phyloP scores from a whole-genome alignment of 2,329 filamentous ascomycete species.

The Fusarium sp. region DNA sequence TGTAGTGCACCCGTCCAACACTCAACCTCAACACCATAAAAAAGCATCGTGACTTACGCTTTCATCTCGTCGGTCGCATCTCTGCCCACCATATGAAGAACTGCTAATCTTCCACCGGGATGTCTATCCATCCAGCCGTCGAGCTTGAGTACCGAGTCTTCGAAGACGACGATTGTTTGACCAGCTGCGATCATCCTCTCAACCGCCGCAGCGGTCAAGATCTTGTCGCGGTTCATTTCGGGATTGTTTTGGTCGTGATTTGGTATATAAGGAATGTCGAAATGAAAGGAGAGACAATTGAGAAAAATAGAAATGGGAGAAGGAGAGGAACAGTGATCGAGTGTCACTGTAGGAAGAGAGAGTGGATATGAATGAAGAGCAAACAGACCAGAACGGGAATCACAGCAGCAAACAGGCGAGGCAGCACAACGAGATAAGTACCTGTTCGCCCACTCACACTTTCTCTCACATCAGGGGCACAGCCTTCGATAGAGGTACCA shows the following conservation, averaged over 20 bases:
- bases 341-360: background rate
- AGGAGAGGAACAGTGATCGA: background rate
- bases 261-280: background rate
- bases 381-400: background rate
- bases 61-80: constrained; percentile 52
- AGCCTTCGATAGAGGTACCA: background rate
- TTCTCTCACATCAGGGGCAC: background rate
- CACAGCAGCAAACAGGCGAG: background rate
- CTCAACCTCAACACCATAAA: background rate
- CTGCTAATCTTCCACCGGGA: constrained; percentile 68
- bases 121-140: constrained; percentile 68
- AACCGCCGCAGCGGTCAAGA: constrained; percentile 58
- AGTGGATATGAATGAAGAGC: constrained; percentile 6
- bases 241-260: background rate
- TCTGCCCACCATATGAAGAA: constrained; percentile 62
- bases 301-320: background rate
- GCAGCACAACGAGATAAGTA: constrained; percentile 18
- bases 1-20: background rate
- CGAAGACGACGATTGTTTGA: constrained; percentile 65
- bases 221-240: constrained; percentile 52
- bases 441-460: background rate
- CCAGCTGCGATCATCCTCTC: constrained; percentile 65
- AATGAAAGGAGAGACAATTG: background rate
- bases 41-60: constrained; percentile 41
- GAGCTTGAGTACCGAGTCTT: constrained; percentile 64